Conservation (phyloP, 129 eudicot genomes). For the Heracleum sosnowskyi region DNA sequence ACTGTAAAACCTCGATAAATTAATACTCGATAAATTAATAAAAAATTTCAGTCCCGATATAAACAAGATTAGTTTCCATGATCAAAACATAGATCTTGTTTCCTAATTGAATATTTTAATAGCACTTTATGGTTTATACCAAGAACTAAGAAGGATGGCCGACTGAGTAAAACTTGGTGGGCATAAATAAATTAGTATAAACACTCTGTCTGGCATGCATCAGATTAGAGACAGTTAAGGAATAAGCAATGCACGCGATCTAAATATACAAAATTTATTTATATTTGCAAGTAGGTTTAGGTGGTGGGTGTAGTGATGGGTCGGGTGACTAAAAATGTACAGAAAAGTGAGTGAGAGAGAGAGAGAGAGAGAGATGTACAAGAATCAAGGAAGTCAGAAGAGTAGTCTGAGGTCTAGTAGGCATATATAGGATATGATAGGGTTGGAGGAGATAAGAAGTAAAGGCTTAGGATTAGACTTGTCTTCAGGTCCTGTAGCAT, state of each 20-base stretch:
- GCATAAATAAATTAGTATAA: neutral
- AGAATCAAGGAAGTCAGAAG: neutral
- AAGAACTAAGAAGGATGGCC: neutral
- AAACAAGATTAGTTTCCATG: neutral
- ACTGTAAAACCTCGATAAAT: too few relatives aligned
- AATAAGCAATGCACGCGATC: conserved; percentile 5
- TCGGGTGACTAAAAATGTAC: conserved; percentile 5
- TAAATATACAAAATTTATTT: neutral
- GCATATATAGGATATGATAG: neutral
- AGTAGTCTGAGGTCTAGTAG: neutral
- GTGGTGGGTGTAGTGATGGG: conserved; percentile 2
- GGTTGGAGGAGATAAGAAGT: conserved; percentile 8
- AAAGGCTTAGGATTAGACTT: conserved; percentile 7
- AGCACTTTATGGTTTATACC: neutral
- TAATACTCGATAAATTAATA: too few relatives aligned
- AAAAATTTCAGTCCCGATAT: too few relatives aligned
- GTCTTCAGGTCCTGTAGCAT: neutral
- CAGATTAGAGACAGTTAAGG: conserved; percentile 10
- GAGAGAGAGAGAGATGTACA: neutral
- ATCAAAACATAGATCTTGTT: neutral
- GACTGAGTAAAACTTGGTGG: conserved; percentile 4
- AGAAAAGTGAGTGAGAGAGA: neutral
- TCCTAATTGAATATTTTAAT: neutral
- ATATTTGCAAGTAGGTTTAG: conserved; percentile 3
- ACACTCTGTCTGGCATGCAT: neutral